Base-by-base conservation (phyloP, 208 protist genomes). In the Leishmania guyanensis region DNA sequence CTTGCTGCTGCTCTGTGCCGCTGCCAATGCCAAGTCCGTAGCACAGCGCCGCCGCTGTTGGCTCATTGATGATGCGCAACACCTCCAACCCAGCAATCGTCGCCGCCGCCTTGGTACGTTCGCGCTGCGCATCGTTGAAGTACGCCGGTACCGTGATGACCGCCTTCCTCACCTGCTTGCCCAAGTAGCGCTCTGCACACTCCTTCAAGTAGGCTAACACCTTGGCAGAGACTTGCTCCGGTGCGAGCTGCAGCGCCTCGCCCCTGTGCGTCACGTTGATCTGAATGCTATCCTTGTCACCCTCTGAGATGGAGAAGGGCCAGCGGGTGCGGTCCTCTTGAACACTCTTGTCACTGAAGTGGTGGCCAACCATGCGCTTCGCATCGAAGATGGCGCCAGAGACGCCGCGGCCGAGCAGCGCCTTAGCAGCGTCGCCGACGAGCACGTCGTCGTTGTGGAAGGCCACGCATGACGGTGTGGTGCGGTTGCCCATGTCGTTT, bases 401-500 rank as follows among this genome's bases (percentile, higher is more conserved):
- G n/a, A 94, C 94, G 50, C 99, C 98, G 72, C 94, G 93, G 12
- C 88, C 80, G 39, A 89, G 91, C 78, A 99, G 96, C 79, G 98
- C 96, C 77, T 91, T 92, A 22, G 99, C 99, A 14, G 96, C 97
- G 69, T 99, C 98, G 76, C 99, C 99, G 78, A 99, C 94, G 16
- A 99, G 92, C 17, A 97, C 84, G 75, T 99, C 98, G 33, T 80
- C 79, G 74, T 99, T 97, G 75, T 97, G 98, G 91, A 99, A 99
- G 22, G 99, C 99, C 39, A 99, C 99, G 70, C 95, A 99, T 9
- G 99, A 99, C 29, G 99, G 99, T 20, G 99, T 99, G 48, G 98
- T 99, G 77, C 99, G 95, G 90, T 99, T 99, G 86, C 99, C 99
- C 91, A 98, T 97, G 78, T 99, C 98, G 86, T 99, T 99, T n/a